Base-by-base conservation (phyloP, 352 stramenopile species). In the Globisporangium heterothallicum region DNA sequence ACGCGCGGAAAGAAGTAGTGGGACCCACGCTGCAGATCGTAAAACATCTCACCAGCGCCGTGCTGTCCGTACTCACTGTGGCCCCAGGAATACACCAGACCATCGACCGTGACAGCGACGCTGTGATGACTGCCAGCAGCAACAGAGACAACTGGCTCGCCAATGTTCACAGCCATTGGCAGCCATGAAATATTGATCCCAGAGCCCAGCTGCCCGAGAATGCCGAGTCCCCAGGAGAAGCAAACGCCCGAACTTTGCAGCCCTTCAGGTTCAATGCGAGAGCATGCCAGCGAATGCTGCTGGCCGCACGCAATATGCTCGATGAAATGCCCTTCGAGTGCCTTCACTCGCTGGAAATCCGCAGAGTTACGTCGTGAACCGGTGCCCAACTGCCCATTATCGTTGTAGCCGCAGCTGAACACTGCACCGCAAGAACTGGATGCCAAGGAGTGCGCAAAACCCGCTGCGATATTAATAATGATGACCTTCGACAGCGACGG, bases 41-140 rank as follows among this genome's bases (percentile, higher is more conserved):
- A 69, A 38, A 72, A 78, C 32, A 69, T 71, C 56, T 84, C 72
- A 16, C 72, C 74, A 8, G 73, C 78, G 8, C 81, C 81, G 42
- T 92, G 81, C 47, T 92, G 81, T 7, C 81, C 81, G 64, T 92
- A 92, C 51, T 92, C 81, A 53, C 76, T 88, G 54, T 92, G 81
- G 18, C 81, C 81, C 78, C 78, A 92, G 47, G 81, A 68, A 51
- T 79, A 90, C 3, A 88, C 78, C n/a, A 67, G 68, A 7, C 80
- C 70, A 2, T 68, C 64, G 8, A 57, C 56, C 8, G 80, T 70
- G 14, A 88, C 81, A 0, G 74, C 74, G 36, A 90, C 81, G 42
- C 76, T 88, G 50, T 92, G 81, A 49, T 92, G 81, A 32, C 78
- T 87, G 2, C 81, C 81, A 8, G 81, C 78, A 4, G 76, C 78